Evolutionary conservation across 139 green algal species (phyloP), one percentile per base, ranked within the genome.

Genomic region (Tetradesmus obliquus): DNA sequence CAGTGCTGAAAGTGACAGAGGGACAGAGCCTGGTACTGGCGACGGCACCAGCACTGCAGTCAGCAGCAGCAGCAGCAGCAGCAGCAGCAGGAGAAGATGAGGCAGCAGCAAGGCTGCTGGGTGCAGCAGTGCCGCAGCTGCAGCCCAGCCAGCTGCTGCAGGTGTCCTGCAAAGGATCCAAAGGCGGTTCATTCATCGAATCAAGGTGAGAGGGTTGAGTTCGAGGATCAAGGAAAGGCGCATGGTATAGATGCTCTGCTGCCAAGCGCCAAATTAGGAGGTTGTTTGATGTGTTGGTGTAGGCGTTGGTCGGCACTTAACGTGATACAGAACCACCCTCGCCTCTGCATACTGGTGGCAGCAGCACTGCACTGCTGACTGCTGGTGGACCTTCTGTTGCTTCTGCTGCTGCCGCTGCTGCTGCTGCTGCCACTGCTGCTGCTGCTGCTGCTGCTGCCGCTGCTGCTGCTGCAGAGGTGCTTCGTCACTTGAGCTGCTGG

Each of bases 391-490:
- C 32, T 45, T 45, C 32, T 45, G 32, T 45, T 45, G 32, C 32
- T 45, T 45, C 32, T 45, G 32, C 32, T 45, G 32, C 32, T 45
- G 32, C 32, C 32, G 32, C 32, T 45, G 32, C 32, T 45, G 32
- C 32, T 45, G 32, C 32, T 45, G 32, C 32, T 45, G 32, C 32
- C 32, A 45, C 32, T 45, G 32, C 32, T 45, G 32, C 32, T 45
- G 32, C 32, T 45, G 32, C 32, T 45, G 32, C 32, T 45, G 32
- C 32, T 8, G 6, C 79, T 60, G 24, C 12, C 79, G 10, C 24
- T 57, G 79, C 82, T 86, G 51, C 51, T 71, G 82, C 12, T 86
- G 82, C 57, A 76, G 55, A 4, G 83, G 83, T 79, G 83, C 55
- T 76, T 54, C 19, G n/a, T 32, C 10, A 19, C 17, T 88, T 12